Evolutionary conservation across 257 asterid species (phyloP).

Genomic region (Gentiana dahurica): DNA sequence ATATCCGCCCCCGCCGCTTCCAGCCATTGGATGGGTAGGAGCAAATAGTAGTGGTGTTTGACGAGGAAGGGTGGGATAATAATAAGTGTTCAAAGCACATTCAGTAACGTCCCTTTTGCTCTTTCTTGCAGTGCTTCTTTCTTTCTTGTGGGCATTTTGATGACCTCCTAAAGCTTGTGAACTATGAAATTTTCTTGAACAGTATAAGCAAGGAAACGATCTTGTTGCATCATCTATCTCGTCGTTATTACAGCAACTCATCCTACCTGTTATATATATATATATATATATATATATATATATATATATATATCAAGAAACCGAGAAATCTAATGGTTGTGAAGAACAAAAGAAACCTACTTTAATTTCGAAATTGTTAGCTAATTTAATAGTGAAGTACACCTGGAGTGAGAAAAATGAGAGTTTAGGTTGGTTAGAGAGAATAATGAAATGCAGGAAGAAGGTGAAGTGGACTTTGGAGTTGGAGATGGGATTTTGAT

Average conservation of each 20-base stretch:
- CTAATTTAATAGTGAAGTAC: too few species aligned
- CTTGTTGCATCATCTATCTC: slow-evolving; percentile 33
- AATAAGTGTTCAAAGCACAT: slow-evolving; percentile 9
- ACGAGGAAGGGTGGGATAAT: slow-evolving; percentile 10
- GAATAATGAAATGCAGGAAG: too few species aligned
- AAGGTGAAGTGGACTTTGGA: too few species aligned
- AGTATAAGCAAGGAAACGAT: slow-evolving; percentile 65
- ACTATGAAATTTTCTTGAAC: slow-evolving; percentile 76
- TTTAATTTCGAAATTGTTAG: too few species aligned
- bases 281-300: too few species aligned
- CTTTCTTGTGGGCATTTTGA: slow-evolving; percentile 94
- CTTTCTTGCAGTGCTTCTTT: slow-evolving; percentile 68
- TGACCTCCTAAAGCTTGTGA: slow-evolving; percentile 97
- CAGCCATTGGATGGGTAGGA: slow-evolving; percentile 32
- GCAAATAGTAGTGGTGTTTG: slow-evolving; percentile 38
- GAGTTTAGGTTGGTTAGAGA: too few species aligned
- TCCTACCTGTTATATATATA: too few species aligned
- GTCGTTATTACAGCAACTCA: slow-evolving; percentile 36
- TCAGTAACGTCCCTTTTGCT: slow-evolving; percentile 25
- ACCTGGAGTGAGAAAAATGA: too few species aligned
- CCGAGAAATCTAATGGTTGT: too few species aligned
- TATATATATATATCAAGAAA: slow-evolving; percentile 12
- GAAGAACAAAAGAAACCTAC: too few species aligned
- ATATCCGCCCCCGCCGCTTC: slow-evolving; percentile 13
- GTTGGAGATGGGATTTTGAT: too few species aligned